Evolutionary conservation across 1,284 basidiomycete species (phyloP).

Genomic region (Ceratobasidium sp.): DNA sequence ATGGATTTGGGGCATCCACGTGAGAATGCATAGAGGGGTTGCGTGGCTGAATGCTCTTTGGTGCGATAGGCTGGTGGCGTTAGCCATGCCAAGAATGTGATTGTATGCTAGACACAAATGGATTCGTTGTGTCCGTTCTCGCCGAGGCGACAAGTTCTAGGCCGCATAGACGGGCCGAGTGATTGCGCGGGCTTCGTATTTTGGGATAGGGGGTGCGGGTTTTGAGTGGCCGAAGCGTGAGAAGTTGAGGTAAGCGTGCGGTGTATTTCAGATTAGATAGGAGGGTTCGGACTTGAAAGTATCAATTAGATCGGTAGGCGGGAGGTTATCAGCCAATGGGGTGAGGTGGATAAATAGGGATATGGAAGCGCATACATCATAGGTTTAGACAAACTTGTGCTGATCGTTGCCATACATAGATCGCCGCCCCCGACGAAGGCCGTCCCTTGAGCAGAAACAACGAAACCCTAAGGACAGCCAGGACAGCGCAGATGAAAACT

Average conservation of each 20-base stretch:
- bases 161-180: no score
- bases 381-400: neutral
- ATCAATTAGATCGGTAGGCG: neutral
- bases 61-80: no score
- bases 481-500: conserved; percentile 37
- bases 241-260: neutral
- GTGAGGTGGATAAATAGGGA: neutral
- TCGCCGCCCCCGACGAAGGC: no score
- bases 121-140: no score
- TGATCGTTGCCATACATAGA: no score
- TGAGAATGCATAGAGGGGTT: neutral
- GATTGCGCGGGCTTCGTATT: neutral
- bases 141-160: no score
- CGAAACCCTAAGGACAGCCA: neutral
- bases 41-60: neutral
- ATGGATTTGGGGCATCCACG: neutral
- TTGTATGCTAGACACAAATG: no score
- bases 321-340: neutral
- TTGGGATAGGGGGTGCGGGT: neutral
- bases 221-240: neutral
- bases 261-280: neutral
- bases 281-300: neutral
- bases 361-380: neutral
- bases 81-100: no score
- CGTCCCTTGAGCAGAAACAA: neutral